Evolutionary conservation across 257 asterid species (phyloP), one percentile per base, ranked within the genome.

Genomic region (Primulina tabacum): DNA sequence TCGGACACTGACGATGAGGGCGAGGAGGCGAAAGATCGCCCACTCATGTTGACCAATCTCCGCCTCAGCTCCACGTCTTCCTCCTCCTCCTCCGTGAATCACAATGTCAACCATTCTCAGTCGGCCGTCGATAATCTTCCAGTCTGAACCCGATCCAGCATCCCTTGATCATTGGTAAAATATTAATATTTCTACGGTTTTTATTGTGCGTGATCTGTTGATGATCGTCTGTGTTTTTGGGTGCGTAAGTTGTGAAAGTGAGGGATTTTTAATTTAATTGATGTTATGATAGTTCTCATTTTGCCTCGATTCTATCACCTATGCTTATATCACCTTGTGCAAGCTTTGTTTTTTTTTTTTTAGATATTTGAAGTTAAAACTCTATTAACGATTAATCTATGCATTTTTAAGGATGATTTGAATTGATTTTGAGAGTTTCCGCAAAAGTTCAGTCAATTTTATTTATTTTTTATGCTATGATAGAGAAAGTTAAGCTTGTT

Each of bases 21-120:
- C 9, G 88, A 84, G 74, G 98, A 92, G 80, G 91, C 98, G 28
- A 88, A 90, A 58, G 98, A 90, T 73, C 95, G 89, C n/a, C 98
- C 98, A 17, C 86, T 92, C 37, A 85, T 92, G 85, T 79, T 90
- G 74, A 82, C 90, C 61, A 71, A 83, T 53, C 74, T 73, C 72
- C 76, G 76, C 33, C 78, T 90, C 20, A 79, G 67, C 55, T 73
- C 81, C 26, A 69, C 73, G 10, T 81, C 87, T 40, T 59, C 82
- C 65, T 60, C 82, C 16, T 59, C 75, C 55, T 52, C 75, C 55
- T 52, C 83, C 43, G 58, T 65, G 57, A 74, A 74, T 80, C 77
- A 62, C 3, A 67, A 62, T 63, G 75, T 4, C 30, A 63, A 37
- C 53, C 61, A 62, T 62, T 18, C 78, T 72, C 80, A 89, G 62